Conservation (phyloP, 2,329 filamentous ascomycete species). For the Ascochyta pisi region DNA sequence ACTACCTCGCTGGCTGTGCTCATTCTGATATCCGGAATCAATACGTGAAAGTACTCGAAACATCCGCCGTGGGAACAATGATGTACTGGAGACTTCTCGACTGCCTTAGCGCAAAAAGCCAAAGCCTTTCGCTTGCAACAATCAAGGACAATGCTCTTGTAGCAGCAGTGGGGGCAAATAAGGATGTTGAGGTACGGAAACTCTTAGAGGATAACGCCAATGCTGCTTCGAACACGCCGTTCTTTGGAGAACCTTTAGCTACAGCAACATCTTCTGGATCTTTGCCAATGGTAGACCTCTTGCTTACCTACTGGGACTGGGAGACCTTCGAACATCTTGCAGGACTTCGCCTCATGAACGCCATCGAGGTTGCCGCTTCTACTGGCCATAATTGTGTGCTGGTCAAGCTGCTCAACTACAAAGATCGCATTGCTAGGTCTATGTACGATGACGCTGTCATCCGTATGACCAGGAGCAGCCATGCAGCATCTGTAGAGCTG, state of each 20-base stretch:
- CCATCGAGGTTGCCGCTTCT: not conserved
- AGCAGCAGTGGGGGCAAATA: not conserved
- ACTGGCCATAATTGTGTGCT: not conserved
- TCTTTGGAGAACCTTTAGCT: constrained; percentile 1
- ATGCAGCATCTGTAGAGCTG: not conserved
- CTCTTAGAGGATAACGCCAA: not conserved
- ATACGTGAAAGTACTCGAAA: not conserved
- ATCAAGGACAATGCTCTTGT: not conserved
- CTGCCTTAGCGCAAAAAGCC: not conserved
- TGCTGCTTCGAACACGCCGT: not conserved
- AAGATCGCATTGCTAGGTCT: not conserved
- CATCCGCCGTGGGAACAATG: not conserved
- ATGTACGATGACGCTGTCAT: not conserved
- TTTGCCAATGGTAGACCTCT: not conserved
- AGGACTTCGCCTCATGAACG: not conserved
- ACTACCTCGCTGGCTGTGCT: not conserved
- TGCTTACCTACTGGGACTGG: not conserved
- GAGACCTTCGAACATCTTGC: not conserved
- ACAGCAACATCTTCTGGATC: not conserved
- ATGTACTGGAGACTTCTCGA: not conserved
- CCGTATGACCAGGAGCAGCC: not conserved
- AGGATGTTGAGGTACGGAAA: not conserved
- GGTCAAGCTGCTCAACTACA: not conserved
- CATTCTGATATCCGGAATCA: not conserved
- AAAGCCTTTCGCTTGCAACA: not conserved